These are phyloP conservation scores for Tetracladium marchalianum DNA, from an alignment of 495 filamentous ascomycete species.

Conservation along the genomic window DNA sequence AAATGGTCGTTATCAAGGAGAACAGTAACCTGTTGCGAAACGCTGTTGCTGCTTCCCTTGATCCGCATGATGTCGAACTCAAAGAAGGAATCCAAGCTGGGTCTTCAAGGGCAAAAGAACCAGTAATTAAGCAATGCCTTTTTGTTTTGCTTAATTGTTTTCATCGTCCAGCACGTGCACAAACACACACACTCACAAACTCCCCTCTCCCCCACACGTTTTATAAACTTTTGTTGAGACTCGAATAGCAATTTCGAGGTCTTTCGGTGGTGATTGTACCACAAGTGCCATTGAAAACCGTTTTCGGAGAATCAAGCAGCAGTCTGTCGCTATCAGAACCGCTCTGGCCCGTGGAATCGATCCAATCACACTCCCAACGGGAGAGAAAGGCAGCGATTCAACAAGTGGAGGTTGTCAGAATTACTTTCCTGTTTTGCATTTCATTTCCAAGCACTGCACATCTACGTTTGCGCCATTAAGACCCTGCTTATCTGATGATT, in stretches of 20 bases:
- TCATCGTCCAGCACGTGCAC: neutral
- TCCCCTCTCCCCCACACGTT: no score
- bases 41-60: constrained; percentile 7
- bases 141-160: neutral
- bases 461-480: neutral
- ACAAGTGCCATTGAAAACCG: constrained; percentile 15
- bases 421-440: constrained; percentile 1
- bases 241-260: constrained; percentile 6
- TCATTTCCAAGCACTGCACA: neutral
- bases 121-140: neutral
- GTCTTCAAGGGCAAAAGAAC: constrained; percentile 1
- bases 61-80: constrained; percentile 12
- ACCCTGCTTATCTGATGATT: no score
- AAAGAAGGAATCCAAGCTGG: constrained; percentile 1
- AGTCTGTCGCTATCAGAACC: constrained; percentile 26
- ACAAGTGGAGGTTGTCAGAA: constrained; percentile 2
- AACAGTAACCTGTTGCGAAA: constrained; percentile 5
- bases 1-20: constrained; percentile 6
- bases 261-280: constrained; percentile 17
- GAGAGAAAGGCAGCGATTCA: neutral
- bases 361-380: constrained; percentile 15
- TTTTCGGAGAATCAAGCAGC: constrained; percentile 29
- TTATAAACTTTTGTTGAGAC: constrained; percentile 7
- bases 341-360: constrained; percentile 19
- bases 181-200: no score